Conservation (phyloP, 768 basidiomycete species). For the Pleurotus djamor region DNA sequence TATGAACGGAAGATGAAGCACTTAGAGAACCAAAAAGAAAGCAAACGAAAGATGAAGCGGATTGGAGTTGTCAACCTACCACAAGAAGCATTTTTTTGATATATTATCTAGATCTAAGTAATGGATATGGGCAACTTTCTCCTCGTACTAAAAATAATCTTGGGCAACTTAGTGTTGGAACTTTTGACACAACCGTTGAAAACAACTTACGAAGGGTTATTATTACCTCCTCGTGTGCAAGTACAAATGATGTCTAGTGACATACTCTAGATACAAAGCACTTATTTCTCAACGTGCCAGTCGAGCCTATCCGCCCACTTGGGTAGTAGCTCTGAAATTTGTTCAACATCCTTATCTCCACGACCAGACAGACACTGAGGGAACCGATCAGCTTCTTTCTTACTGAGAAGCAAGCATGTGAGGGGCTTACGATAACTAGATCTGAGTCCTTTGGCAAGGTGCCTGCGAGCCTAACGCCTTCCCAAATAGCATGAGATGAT, state of each 20-base stretch:
- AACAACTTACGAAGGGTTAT: not conserved
- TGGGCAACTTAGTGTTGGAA: no score
- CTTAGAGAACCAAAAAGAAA: conserved; percentile 88
- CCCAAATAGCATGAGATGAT: conserved; percentile 96
- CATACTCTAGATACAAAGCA: no score
- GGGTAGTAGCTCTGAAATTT: conserved; percentile 91
- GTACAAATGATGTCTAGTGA: no score
- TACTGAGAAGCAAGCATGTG: not conserved
- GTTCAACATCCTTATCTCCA: conserved; percentile 97
- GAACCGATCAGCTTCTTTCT: not conserved
- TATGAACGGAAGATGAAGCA: conserved; percentile 93
- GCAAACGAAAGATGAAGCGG: conserved; percentile 86
- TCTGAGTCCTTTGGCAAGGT: conserved; percentile 81
- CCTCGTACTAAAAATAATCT: no score
- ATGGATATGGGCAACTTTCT: no score
- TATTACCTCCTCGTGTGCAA: no score
- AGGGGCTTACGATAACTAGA: conserved; percentile 76
- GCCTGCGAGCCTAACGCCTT: conserved; percentile 82
- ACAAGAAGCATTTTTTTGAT: conserved; percentile 93
- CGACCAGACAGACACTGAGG: conserved; percentile 87
- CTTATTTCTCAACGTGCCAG: conserved; percentile 65
- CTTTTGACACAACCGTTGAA: no score
- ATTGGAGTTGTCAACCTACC: conserved; percentile 88
- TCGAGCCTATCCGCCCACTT: conserved; percentile 94
- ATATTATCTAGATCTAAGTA: conserved; percentile 42